phyloP scores from a whole-genome alignment of 345 rosid genomes.

The Cardamine resedifolia region DNA sequence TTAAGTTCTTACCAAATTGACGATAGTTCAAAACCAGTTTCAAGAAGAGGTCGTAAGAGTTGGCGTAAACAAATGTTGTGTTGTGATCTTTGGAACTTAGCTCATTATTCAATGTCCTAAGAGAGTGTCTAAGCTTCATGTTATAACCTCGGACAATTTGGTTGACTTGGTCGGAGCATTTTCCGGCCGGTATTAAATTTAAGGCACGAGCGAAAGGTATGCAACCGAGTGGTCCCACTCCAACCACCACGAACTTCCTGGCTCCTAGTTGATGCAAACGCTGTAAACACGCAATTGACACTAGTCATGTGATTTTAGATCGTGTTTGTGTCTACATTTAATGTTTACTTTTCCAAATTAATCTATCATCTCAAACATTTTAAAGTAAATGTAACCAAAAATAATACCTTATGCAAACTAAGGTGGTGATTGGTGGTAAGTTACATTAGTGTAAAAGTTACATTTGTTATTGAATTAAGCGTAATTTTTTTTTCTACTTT shows the following conservation, averaged over 20 bases:
- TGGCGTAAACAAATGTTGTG: constrained; percentile 52
- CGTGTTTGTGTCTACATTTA: too few relatives aligned
- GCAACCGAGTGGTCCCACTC: constrained; percentile 73
- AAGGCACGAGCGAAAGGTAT: constrained; percentile 58
- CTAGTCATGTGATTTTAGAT: too few relatives aligned
- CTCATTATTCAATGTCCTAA: constrained; percentile 35
- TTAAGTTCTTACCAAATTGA: constrained; percentile 43
- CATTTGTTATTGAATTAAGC: too few relatives aligned
- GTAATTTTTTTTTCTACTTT: too few relatives aligned
- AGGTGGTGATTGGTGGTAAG: too few relatives aligned
- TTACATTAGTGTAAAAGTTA: too few relatives aligned
- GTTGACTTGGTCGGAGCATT: constrained; percentile 53
- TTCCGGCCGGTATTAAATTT: constrained; percentile 38
- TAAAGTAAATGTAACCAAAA: too few relatives aligned
- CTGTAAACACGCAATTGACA: constrained; percentile 24
- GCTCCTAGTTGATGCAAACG: constrained; percentile 49
- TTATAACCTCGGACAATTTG: constrained; percentile 46
- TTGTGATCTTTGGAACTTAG: constrained; percentile 32
- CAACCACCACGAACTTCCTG: constrained; percentile 50
- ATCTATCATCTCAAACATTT: too few relatives aligned
- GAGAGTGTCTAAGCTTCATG: constrained; percentile 39
- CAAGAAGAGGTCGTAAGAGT: constrained; percentile 45
- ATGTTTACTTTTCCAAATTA: too few relatives aligned
- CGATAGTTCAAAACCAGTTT: constrained; percentile 42
- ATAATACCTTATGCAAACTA: too few relatives aligned